Conservation (phyloP, 495 filamentous ascomycete species). For the Parmelia sp. region DNA sequence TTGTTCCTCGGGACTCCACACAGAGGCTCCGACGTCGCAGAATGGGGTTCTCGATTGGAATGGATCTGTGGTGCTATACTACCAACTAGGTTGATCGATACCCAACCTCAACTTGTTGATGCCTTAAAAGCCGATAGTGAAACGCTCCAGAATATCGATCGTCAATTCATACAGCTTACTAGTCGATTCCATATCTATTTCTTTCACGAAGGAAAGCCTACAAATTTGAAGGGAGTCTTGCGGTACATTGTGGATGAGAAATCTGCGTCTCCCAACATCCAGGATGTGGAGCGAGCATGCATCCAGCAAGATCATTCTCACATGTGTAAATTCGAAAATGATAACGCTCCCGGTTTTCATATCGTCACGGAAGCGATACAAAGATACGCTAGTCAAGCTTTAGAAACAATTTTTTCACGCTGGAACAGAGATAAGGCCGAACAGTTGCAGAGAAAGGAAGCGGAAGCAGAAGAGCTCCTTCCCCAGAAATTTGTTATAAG, state of each 20-base stretch:
- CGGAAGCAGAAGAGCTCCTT: background rate
- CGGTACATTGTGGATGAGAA: conserved; percentile 61
- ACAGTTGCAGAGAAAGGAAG: background rate
- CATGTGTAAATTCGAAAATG: conserved; percentile 80
- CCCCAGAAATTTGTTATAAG: background rate
- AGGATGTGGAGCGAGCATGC: conserved; percentile 67
- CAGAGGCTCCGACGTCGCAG: conserved; percentile 51
- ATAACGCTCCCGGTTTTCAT: conserved; percentile 64
- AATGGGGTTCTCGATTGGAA: conserved; percentile 68
- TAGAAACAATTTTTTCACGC: conserved; percentile 48
- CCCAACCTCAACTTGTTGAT: conserved; percentile 60
- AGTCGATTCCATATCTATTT: conserved; percentile 64
- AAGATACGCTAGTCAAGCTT: conserved; percentile 59
- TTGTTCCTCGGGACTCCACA: conserved; percentile 35
- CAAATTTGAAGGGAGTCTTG: conserved; percentile 49
- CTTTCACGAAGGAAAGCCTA: conserved; percentile 65
- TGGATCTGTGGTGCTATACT: conserved; percentile 55
- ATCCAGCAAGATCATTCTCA: conserved; percentile 74
- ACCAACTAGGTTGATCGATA: conserved; percentile 42
- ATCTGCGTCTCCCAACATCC: conserved; percentile 69
- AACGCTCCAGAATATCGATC: conserved; percentile 72
- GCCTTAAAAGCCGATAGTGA: conserved; percentile 71
- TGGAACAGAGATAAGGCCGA: conserved; percentile 48
- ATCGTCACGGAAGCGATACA: conserved; percentile 66
- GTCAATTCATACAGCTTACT: conserved; percentile 67